phyloP scores from a whole-genome alignment of 2,329 filamentous ascomycete genomes.

The Cordyceps javanica region DNA sequence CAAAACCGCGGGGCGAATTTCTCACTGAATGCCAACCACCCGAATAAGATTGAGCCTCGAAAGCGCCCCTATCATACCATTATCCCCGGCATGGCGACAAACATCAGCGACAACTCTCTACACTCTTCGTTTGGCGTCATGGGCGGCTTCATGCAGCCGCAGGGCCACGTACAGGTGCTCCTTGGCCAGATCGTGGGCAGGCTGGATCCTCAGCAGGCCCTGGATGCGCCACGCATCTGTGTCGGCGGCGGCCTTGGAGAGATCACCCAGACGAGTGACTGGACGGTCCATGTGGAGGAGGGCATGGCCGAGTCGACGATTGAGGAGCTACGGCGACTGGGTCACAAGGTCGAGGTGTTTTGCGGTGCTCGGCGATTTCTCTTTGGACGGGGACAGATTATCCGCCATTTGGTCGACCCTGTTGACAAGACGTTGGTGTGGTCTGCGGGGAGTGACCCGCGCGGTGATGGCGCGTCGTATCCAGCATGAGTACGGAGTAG shows the following conservation, averaged over 20 bases:
- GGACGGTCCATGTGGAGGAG: conserved; percentile 73
- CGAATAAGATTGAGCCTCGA: conserved; percentile 70
- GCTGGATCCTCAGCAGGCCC: conserved; percentile 75
- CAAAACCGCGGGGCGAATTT: conserved; percentile 94
- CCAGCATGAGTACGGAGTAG: no score
- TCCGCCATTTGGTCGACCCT: conserved; percentile 66
- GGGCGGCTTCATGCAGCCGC: conserved; percentile 98
- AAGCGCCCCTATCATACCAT: conserved; percentile 98
- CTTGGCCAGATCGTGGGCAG: conserved; percentile 82
- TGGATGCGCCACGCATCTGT: conserved; percentile 88
- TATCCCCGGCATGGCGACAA: conserved; percentile 86
- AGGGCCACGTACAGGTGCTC: conserved; percentile 90
- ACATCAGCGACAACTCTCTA: conserved; percentile 63
- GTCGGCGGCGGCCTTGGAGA: conserved; percentile 69
- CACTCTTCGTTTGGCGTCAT: conserved; percentile 92
- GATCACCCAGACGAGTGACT: conserved; percentile 49
- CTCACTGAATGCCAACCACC: conserved; percentile 61
- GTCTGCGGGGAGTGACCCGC: conserved; percentile 81
- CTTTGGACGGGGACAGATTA: conserved; percentile 86
- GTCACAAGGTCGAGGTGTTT: conserved; percentile 67
- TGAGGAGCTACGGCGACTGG: conserved; percentile 59
- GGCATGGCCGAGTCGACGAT: conserved; percentile 66
- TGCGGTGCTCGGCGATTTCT: conserved; percentile 57
- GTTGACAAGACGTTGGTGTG: conserved; percentile 66
- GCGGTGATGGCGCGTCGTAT: conserved; percentile 72